Conservation (phyloP, 2,329 filamentous ascomycete species). For the Thermothelomyces thermophilus region DNA sequence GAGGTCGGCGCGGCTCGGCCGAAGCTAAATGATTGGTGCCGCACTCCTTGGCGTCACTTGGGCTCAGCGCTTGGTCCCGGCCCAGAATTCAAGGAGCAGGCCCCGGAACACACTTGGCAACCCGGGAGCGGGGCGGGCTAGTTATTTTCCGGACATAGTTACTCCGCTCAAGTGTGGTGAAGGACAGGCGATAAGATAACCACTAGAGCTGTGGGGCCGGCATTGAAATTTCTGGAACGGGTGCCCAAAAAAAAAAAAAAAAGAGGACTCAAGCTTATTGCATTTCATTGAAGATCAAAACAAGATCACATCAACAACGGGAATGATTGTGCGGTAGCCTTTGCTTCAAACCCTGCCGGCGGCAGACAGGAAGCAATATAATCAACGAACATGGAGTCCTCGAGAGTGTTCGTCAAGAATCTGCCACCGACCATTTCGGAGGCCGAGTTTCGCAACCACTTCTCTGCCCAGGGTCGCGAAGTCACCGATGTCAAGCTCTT, state of each 20-base stretch:
- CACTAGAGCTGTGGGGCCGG: conserved; percentile 1
- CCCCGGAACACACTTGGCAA: too few species aligned
- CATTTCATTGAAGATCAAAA: neutral
- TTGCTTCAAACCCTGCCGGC: conserved; percentile 16
- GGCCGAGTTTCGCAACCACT: conserved; percentile 82
- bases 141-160: too few species aligned
- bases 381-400: conserved; percentile 43
- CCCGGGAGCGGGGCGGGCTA: too few species aligned
- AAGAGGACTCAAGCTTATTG: neutral
- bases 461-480: conserved; percentile 62
- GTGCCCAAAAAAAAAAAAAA: neutral
- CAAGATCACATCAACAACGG: conserved; percentile 2
- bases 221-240: conserved; percentile 16
- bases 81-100: neutral
- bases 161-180: too few species aligned
- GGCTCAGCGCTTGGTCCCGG: conserved; percentile 2
- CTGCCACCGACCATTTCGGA: conserved; percentile 81
- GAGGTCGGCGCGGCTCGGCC: conserved; percentile 7
- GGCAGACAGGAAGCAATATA: conserved; percentile 17
- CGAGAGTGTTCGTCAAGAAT: conserved; percentile 71
- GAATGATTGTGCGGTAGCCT: conserved; percentile 21
- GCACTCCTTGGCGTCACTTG: conserved; percentile 5
- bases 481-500: conserved; percentile 93
- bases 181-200: conserved; percentile 24
- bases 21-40: conserved; percentile 14